These are phyloP conservation scores for Trichosporon ovoides DNA, from an alignment of 1,284 basidiomycete species.

Conservation along the genomic window DNA sequence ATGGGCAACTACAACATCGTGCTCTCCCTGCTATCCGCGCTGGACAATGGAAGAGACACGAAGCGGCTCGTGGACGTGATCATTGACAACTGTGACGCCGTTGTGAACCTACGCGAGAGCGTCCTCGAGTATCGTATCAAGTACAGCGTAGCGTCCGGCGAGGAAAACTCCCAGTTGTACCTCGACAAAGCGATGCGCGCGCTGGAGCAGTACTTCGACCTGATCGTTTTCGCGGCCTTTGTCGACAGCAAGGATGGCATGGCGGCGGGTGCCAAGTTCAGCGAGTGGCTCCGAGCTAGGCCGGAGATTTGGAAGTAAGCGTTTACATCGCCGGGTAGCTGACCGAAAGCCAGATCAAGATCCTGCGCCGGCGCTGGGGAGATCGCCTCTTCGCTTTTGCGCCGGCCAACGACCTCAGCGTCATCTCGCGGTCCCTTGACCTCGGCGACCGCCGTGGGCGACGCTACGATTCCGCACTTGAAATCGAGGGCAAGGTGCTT, in stretches of 20 bases:
- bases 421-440: conserved; percentile 43
- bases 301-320: conserved; percentile 91
- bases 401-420: conserved; percentile 76
- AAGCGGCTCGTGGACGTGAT: conserved; percentile 83
- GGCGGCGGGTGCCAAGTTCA: conserved; percentile 67
- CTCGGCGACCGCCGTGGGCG: conserved; percentile 20
- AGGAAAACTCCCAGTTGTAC: conserved; percentile 50
- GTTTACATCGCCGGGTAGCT: conserved; percentile 8
- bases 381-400: conserved; percentile 79
- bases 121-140: conserved; percentile 75
- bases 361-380: conserved; percentile 70
- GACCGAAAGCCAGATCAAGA: conserved; percentile 67
- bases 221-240: conserved; percentile 89
- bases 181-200: conserved; percentile 51
- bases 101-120: conserved; percentile 83
- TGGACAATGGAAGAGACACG: conserved; percentile 73
- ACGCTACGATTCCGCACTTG: conserved; percentile 59
- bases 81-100: conserved; percentile 84
- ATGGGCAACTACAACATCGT: conserved; percentile 87
- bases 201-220: conserved; percentile 71
- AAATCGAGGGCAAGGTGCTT: conserved; percentile 70
- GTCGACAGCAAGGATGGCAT: conserved; percentile 65
- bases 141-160: conserved; percentile 73
- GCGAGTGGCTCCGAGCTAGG: conserved; percentile 78
- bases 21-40: conserved; percentile 77